Percentiles rank a stretch among this genome's conserved stretches.
Evolutionary conservation across 1,284 basidiomycete genomes (phyloP).

Genomic region (Xanthoconium separans): DNA sequence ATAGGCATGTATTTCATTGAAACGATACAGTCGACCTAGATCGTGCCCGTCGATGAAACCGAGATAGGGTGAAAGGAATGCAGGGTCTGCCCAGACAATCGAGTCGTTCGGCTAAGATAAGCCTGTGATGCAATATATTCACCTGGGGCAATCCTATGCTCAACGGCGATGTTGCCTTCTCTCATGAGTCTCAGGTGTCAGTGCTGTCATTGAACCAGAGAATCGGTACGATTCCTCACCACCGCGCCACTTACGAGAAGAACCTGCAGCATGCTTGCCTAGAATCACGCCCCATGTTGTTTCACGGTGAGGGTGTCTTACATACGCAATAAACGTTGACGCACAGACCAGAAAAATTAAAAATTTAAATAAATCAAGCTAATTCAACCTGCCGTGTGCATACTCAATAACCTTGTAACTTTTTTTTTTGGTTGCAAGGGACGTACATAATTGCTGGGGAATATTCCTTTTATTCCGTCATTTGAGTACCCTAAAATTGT

Average conservation of each 20-base stretch:
- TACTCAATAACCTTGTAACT: constrained; percentile 22
- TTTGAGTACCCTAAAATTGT: constrained; percentile 55
- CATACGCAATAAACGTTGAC: constrained; percentile 25
- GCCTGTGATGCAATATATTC: constrained; percentile 29
- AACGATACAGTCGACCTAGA: constrained; percentile 2
- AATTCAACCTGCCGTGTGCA: constrained; percentile 26
- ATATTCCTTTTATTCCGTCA: constrained; percentile 68
- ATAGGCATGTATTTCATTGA: background rate
- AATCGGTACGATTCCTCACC: constrained; percentile 24
- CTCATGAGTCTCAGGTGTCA: constrained; percentile 12
- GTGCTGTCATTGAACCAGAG: constrained; percentile 16
- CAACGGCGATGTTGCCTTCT: constrained; percentile 19
- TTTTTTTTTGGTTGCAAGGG: constrained; percentile 1
- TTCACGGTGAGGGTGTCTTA: constrained; percentile 25
- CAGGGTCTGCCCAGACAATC: background rate
- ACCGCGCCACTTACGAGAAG: constrained; percentile 34
- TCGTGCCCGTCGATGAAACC: constrained; percentile 2
- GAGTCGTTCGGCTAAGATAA: constrained; percentile 18
- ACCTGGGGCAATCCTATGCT: constrained; percentile 14
- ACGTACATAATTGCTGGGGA: constrained; percentile 83
- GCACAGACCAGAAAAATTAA: constrained; percentile 7
- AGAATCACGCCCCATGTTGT: constrained; percentile 15
- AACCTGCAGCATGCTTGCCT: constrained; percentile 21
- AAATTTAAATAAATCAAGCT: constrained; percentile 13
- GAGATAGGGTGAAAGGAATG: constrained; percentile 7